Evolutionary conservation across 2,329 filamentous ascomycete species (phyloP).

Genomic region (Dothidotthia symphoricarpi): DNA sequence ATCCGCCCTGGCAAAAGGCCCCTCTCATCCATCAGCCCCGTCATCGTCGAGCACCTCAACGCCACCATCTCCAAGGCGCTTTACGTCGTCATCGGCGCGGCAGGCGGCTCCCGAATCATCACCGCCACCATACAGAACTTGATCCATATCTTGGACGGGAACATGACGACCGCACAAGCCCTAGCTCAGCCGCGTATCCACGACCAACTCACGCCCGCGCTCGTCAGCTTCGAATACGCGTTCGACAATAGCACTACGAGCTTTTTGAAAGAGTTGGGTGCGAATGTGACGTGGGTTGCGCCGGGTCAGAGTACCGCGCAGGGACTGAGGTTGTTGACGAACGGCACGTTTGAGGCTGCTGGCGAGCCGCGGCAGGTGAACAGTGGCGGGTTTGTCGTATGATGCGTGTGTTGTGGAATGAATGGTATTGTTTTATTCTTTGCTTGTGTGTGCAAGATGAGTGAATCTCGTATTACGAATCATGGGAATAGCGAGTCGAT

Average conservation of each 20-base stretch:
- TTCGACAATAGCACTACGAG: conserved; percentile 66
- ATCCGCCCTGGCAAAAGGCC: conserved; percentile 79
- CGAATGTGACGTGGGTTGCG: conserved; percentile 69
- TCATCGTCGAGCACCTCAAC: conserved; percentile 68
- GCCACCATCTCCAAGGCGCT: conserved; percentile 50
- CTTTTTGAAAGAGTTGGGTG: conserved; percentile 63
- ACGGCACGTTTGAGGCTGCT: conserved; percentile 74
- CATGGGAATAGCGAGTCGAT: too few species aligned
- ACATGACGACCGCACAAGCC: conserved; percentile 60
- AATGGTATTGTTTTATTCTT: too few species aligned
- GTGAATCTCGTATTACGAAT: too few species aligned
- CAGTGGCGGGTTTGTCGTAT: conserved; percentile 63
- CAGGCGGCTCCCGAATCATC: conserved; percentile 81
- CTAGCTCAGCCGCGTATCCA: conserved; percentile 69
- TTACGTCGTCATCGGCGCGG: conserved; percentile 69
- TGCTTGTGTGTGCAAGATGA: too few species aligned
- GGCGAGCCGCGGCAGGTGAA: conserved; percentile 72
- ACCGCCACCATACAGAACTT: conserved; percentile 73
- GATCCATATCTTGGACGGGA: conserved; percentile 69
- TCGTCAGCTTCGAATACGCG: conserved; percentile 63
- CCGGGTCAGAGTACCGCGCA: conserved; percentile 68
- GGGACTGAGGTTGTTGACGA: conserved; percentile 58
- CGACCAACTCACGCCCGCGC: conserved; percentile 76
- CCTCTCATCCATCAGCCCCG: conserved; percentile 75
- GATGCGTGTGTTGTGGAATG: conserved; percentile 7